Evolutionary conservation across 495 filamentous ascomycete genomes (phyloP).

Genomic region (Aspergillus bertholletiae): DNA sequence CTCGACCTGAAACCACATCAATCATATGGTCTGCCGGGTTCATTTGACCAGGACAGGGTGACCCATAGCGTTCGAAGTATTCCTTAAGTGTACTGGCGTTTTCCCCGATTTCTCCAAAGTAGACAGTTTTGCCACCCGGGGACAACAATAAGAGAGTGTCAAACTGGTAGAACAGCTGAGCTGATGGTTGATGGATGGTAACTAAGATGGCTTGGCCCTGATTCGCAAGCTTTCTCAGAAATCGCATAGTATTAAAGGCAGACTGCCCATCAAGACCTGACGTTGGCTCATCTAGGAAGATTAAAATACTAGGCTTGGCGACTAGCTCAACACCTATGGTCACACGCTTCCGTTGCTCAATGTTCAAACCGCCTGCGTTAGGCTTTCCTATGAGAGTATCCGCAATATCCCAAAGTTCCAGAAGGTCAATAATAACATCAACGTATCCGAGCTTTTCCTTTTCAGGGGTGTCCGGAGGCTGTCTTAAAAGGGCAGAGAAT

Average conservation of each 20-base stretch:
- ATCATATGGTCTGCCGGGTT: conserved; percentile 94
- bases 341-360: conserved; percentile 62
- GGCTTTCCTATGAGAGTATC: conserved; percentile 51
- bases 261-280: conserved; percentile 64
- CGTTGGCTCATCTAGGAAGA: conserved; percentile 79
- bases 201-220: conserved; percentile 67
- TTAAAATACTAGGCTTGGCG: conserved; percentile 60
- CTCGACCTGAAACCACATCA: conserved; percentile 61
- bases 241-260: conserved; percentile 61
- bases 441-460: conserved; percentile 60
- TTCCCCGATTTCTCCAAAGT: conserved; percentile 63
- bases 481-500: conserved; percentile 57
- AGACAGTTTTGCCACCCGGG: conserved; percentile 66
- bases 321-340: conserved; percentile 71
- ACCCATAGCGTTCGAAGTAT: conserved; percentile 79
- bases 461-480: conserved; percentile 43
- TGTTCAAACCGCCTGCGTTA: conserved; percentile 47
- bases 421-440: conserved; percentile 53
- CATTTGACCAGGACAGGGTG: conserved; percentile 64
- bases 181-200: conserved; percentile 76
- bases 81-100: conserved; percentile 48
- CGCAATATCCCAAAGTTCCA: conserved; percentile 55
- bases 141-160: conserved; percentile 68
- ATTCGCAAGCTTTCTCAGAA: conserved; percentile 62
- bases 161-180: conserved; percentile 70